These are phyloP conservation scores for Amphichorda felina DNA, from an alignment of 2,329 filamentous ascomycete genomes.

Conservation along the genomic window DNA sequence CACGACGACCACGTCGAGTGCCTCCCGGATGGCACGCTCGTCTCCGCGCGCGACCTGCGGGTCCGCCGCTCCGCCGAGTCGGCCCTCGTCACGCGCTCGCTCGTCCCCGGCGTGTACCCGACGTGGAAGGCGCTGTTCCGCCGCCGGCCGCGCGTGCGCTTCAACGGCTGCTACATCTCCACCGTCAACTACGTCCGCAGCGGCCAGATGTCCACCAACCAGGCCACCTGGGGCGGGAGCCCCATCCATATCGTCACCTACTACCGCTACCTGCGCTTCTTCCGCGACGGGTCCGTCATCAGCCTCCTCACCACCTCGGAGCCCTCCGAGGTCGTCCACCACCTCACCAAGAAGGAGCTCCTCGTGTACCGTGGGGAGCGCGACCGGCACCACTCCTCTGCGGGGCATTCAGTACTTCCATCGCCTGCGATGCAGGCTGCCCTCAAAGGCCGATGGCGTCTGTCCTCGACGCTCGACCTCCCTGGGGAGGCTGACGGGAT, in stretches of 20 bases:
- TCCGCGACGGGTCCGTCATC: conserved; percentile 76
- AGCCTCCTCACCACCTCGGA: conserved; percentile 72
- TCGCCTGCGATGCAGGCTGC: conserved; percentile 56
- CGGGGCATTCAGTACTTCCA: conserved; percentile 11
- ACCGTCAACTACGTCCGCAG: conserved; percentile 90
- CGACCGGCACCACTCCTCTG: conserved; percentile 3
- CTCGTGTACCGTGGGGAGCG: conserved; percentile 24
- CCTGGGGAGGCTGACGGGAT: conserved; percentile 13
- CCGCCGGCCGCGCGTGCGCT: conserved; percentile 72
- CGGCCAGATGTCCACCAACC: conserved; percentile 60
- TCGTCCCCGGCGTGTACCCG: conserved; percentile 32
- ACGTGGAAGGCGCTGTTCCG: conserved; percentile 65
- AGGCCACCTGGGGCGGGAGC: conserved; percentile 57
- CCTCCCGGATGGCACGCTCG: conserved; percentile 15
- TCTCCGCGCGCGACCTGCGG: conserved; percentile 24
- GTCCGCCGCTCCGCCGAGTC: conserved; percentile 18
- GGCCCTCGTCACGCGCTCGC: conserved; percentile 23
- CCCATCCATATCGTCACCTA: conserved; percentile 96
- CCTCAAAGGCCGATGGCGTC: conserved; percentile 42
- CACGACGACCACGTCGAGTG: conserved; percentile 20
- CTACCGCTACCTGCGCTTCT: conserved; percentile 93
- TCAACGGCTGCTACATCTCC: conserved; percentile 92
- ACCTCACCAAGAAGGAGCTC: conserved; percentile 63
- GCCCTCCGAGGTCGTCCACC: conserved; percentile 76
- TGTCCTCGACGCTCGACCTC: conserved; percentile 24